Evolutionary conservation across 2,329 filamentous ascomycete genomes (phyloP), one percentile per base, ranked within the genome.

Genomic region (Neoascochyta sp.): DNA sequence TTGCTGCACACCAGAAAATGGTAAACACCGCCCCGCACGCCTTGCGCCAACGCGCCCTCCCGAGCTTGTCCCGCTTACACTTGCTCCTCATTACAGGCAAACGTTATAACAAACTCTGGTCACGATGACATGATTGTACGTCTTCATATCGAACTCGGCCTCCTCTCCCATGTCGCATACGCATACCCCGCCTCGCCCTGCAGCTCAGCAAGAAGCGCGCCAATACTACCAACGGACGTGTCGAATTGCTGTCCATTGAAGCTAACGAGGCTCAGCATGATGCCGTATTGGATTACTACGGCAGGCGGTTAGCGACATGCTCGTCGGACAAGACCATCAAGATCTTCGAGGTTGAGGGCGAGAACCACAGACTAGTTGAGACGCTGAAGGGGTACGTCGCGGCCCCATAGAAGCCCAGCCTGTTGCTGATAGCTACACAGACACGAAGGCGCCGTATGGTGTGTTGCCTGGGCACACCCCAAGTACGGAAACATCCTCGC

Each of bases 111-210:
- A 46, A 88, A 86, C 66, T 84, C 83, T 41, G 83, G 84, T 60
- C 92, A 98, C 73, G 90, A 96, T 83, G 90, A 95, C 65, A 96
- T 96, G 90, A 95, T 98, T 77, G 90, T 96, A 88, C 59, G 86
- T 79, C 18, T 34, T 13, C 32, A 26, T 19, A 20, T 24, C 18
- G 13, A 27, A 5, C 11, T 16, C 29, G 36, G 36, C 26, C 32
- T 24, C 27, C 15, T 24, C 23, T n/a, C 25, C 15, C 11, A 22
- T 9, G 14, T 22, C 7, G 11, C 16, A 11, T 14, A 16, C 20
- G 15, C 24, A 28, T 20, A 21, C 16, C 8, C 28, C 21, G 12
- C 26, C 25, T 21, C 15, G 23, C 10, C 14, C 10, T 4, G 18
- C 26, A 17, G 38, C 19, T 12, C 27, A 28, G 7, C 16, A 15